These are phyloP conservation scores for Rhynchosporium graminicola DNA, from an alignment of 2,329 filamentous ascomycete genomes.

Conservation along the genomic window DNA sequence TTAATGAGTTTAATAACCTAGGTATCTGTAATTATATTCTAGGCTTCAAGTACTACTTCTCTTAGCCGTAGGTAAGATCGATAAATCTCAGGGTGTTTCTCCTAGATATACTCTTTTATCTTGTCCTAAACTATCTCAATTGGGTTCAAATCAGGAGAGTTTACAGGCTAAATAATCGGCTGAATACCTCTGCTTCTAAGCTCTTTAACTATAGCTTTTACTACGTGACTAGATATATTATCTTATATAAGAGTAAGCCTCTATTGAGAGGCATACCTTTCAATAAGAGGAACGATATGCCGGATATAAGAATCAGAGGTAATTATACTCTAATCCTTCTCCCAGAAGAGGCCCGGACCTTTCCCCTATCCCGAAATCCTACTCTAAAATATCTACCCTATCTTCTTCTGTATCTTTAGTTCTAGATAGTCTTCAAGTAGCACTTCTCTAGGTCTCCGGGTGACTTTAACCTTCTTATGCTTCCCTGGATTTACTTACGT, in stretches of 20 bases:
- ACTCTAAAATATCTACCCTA: conserved; percentile 20
- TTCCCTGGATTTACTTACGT: conserved; percentile 22
- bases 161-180: conserved; percentile 8
- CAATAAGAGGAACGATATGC: conserved; percentile 2
- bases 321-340: conserved; percentile 34
- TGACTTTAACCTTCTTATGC: conserved; percentile 14
- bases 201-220: not conserved
- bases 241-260: conserved; percentile 1
- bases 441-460: not conserved
- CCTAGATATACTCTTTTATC: conserved; percentile 12
- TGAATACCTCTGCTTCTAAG: not conserved
- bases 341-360: conserved; percentile 14
- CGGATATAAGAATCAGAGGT: not conserved
- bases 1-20: too few species aligned
- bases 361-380: conserved; percentile 16
- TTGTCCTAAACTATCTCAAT: conserved; percentile 14
- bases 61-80: not conserved
- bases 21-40: not conserved
- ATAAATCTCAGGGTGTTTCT: conserved; percentile 1
- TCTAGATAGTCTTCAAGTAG: conserved; percentile 9
- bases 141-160: conserved; percentile 16
- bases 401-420: conserved; percentile 4
- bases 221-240: conserved; percentile 2
- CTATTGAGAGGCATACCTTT: not conserved
- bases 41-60: conserved; percentile 6